phyloP scores from a whole-genome alignment of 176 grass and related monocot genomes.

The Carex scoparia region DNA sequence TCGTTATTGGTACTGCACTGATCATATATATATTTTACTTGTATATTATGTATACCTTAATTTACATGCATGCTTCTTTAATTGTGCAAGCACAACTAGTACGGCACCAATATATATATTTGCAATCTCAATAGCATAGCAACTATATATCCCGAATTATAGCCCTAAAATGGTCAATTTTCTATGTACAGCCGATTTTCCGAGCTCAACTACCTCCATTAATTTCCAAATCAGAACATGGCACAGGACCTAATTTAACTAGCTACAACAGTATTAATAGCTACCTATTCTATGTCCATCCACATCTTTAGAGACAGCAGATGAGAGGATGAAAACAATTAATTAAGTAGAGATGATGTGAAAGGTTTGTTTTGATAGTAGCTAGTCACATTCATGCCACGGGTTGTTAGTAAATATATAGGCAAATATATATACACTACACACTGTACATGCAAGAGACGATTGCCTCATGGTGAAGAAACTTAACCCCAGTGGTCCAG shows the following conservation, averaged over 20 bases:
- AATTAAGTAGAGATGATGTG: background rate
- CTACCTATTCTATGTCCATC: background rate
- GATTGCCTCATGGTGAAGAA: background rate
- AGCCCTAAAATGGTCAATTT: background rate
- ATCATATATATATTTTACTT: too few species aligned
- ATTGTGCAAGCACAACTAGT: too few species aligned
- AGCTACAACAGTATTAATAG: background rate
- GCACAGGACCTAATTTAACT: background rate
- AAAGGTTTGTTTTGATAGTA: background rate
- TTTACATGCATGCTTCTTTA: too few species aligned
- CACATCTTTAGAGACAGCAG: background rate
- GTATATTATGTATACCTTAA: too few species aligned
- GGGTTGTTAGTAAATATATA: background rate
- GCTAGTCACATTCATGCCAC: background rate
- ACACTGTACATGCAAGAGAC: background rate
- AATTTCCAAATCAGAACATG: constrained; percentile 5
- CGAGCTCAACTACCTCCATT: background rate
- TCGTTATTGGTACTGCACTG: background rate
- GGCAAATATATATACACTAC: too few species aligned
- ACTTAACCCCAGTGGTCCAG: background rate
- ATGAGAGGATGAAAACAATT: background rate
- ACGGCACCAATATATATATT: too few species aligned
- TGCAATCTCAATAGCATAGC: background rate
- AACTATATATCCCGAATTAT: background rate
- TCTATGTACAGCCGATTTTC: background rate